Conservation (phyloP, 352 stramenopile species). For the Phytophthora kernoviae region DNA sequence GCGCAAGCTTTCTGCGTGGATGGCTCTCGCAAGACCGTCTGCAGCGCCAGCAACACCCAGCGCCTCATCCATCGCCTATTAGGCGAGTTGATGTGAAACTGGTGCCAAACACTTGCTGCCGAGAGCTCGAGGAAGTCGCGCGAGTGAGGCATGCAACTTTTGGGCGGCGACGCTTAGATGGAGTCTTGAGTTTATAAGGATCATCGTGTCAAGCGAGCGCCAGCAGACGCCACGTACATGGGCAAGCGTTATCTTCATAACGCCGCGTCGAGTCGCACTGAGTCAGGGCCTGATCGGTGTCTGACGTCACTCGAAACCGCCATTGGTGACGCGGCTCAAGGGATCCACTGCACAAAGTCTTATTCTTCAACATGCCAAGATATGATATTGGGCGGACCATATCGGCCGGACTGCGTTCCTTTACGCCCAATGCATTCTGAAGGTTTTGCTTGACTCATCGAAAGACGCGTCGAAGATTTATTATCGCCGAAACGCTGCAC, state of each 20-base stretch:
- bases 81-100: constrained; percentile 15
- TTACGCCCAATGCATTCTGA: neutral
- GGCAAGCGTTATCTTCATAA: neutral
- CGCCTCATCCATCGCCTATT: constrained; percentile 5
- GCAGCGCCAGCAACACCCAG: constrained; percentile 17
- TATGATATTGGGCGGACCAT: too few relatives aligned
- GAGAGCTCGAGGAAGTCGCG: too few relatives aligned
- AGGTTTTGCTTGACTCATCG: neutral
- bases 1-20: constrained; percentile 77
- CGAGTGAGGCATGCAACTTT: too few relatives aligned
- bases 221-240: neutral
- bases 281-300: neutral
- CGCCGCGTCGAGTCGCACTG: too few relatives aligned
- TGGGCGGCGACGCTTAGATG: neutral
- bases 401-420: too few relatives aligned
- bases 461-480: neutral
- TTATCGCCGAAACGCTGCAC: neutral
- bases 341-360: neutral
- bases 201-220: neutral
- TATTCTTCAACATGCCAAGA: neutral
- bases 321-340: neutral
- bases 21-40: constrained; percentile 39
- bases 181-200: neutral
- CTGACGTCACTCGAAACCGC: constrained; percentile 4
- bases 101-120: neutral